These are phyloP conservation scores for Carex parvula DNA, from an alignment of 176 grass and related monocot species.

Conservation along the genomic window DNA sequence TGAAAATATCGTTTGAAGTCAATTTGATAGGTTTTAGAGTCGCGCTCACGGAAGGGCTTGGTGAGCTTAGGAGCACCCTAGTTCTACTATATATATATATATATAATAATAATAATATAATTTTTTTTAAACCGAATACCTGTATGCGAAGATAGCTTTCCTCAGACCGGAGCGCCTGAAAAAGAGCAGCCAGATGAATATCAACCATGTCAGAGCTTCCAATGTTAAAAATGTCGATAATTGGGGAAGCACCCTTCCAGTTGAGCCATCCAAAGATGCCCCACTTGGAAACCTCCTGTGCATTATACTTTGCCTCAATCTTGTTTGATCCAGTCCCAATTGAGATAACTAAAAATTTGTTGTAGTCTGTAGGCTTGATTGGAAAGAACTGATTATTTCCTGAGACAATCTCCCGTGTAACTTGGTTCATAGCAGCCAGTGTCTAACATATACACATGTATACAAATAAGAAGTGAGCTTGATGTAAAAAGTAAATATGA, in stretches of 20 bases:
- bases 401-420: conserved; percentile 41
- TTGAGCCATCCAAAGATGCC: conserved; percentile 48
- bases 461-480: not conserved
- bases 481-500: not conserved
- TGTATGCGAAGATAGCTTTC: conserved; percentile 38
- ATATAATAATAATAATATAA: not conserved
- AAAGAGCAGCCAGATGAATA: conserved; percentile 31
- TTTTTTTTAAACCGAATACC: not conserved
- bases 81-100: not conserved
- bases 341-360: conserved; percentile 47
- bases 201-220: conserved; percentile 49
- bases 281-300: conserved; percentile 38
- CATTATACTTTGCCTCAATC: conserved; percentile 30
- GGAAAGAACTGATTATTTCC: conserved; percentile 35
- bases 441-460: conserved; percentile 38
- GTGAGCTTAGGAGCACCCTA: too few species aligned
- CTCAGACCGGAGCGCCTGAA: conserved; percentile 30
- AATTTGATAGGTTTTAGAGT: too few species aligned
- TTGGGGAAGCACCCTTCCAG: conserved; percentile 21
- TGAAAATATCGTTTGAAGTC: too few species aligned
- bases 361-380: conserved; percentile 39
- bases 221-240: conserved; percentile 42
- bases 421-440: conserved; percentile 40
- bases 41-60: too few species aligned
- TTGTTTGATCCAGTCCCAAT: conserved; percentile 38